Evolutionary conservation across 345 rosid genomes (phyloP).

Genomic region (Capsella bursapastoris): DNA sequence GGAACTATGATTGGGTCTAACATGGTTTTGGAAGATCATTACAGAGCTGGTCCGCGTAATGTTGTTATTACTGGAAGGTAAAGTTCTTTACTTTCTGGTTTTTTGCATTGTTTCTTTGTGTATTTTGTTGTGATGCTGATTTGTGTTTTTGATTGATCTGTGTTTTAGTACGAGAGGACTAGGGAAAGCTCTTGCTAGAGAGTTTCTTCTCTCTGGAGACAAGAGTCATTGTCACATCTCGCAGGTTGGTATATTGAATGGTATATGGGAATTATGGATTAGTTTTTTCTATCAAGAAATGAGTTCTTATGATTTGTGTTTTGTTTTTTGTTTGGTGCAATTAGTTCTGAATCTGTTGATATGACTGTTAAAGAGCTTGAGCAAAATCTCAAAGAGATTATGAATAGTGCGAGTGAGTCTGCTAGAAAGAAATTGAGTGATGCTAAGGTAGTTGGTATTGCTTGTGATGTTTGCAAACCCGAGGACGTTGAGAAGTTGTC

Average conservation of each 20-base stretch:
- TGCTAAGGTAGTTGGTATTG: slow-evolving; percentile 84
- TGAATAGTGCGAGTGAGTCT: slow-evolving; percentile 50
- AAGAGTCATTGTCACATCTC: slow-evolving; percentile 86
- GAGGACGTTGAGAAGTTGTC: slow-evolving; percentile 75
- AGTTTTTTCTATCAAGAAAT: not conserved
- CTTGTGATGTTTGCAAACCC: slow-evolving; percentile 81
- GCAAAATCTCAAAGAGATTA: slow-evolving; percentile 74
- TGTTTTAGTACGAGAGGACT: slow-evolving; percentile 78
- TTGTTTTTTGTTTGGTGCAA: slow-evolving; percentile 32
- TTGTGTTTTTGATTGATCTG: slow-evolving; percentile 31
- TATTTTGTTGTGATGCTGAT: not conserved
- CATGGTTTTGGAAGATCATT: slow-evolving; percentile 90
- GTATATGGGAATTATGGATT: not conserved
- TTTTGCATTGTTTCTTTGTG: not conserved
- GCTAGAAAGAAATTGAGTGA: slow-evolving; percentile 53
- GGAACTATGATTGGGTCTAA: slow-evolving; percentile 96
- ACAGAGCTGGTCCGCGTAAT: slow-evolving; percentile 92
- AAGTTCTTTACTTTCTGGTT: not conserved
- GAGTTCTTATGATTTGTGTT: slow-evolving; percentile 13
- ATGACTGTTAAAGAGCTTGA: slow-evolving; percentile 81
- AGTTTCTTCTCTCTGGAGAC: slow-evolving; percentile 93
- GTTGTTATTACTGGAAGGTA: slow-evolving; percentile 98
- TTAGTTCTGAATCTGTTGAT: slow-evolving; percentile 77
- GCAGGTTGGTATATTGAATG: slow-evolving; percentile 56
- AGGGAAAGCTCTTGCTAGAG: slow-evolving; percentile 98